These are phyloP conservation scores for Taphrina betulina DNA, from an alignment of 1,139 yeast genomes.

Conservation along the genomic window DNA sequence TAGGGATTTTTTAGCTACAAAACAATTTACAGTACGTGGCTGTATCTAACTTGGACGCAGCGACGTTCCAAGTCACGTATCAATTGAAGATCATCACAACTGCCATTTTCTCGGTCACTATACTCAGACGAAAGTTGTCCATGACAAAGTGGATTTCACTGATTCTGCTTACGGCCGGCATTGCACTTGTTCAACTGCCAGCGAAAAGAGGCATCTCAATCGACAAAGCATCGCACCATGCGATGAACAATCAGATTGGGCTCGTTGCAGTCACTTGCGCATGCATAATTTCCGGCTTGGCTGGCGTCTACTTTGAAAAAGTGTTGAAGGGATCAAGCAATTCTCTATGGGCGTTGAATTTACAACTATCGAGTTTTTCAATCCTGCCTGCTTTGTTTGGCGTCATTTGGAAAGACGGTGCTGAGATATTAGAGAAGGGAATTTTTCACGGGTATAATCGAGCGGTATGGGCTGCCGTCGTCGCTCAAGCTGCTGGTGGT, in stretches of 20 bases:
- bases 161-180: conserved; percentile 46
- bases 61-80: conserved; percentile 50
- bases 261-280: conserved; percentile 47
- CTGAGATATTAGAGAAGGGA: conserved; percentile 43
- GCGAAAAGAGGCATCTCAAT: conserved; percentile 35
- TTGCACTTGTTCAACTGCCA: conserved; percentile 49
- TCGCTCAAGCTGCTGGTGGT: conserved; percentile 49
- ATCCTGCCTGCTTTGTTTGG: conserved; percentile 49
- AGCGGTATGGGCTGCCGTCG: conserved; percentile 47
- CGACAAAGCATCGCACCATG: background rate
- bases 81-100: conserved; percentile 50
- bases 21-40: conserved; percentile 49
- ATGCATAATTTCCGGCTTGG: conserved; percentile 47
- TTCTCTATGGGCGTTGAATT: conserved; percentile 48
- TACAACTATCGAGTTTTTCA: conserved; percentile 48
- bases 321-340: conserved; percentile 47
- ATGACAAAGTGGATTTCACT: conserved; percentile 46
- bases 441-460: conserved; percentile 48
- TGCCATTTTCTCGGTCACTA: conserved; percentile 49
- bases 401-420: conserved; percentile 46
- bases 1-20: conserved; percentile 44
- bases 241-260: conserved; percentile 40
- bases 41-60: conserved; percentile 49
- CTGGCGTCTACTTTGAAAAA: conserved; percentile 50
- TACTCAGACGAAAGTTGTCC: conserved; percentile 44